Evolutionary conservation across 768 basidiomycete species (phyloP).

Genomic region (Amanita exitialis): DNA sequence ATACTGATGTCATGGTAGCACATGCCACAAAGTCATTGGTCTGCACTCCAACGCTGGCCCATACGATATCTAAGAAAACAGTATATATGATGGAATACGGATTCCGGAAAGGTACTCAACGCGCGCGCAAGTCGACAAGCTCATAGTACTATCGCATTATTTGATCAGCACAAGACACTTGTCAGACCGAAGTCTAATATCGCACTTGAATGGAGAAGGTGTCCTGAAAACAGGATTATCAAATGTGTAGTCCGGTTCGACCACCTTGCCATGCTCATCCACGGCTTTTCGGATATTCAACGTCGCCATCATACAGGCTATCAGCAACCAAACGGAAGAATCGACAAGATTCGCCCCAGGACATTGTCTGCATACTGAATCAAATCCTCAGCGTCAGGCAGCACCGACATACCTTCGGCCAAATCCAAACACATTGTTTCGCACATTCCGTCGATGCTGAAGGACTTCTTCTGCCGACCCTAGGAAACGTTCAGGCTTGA

Average conservation of each 20-base stretch:
- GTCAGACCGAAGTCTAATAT: slow-evolving; percentile 41
- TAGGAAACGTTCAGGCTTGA: slow-evolving; percentile 46
- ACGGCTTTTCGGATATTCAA: slow-evolving; percentile 43
- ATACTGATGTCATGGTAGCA: too few relatives aligned
- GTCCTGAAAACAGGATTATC: slow-evolving; percentile 51
- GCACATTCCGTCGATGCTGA: slow-evolving; percentile 19
- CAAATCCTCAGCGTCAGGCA: neutral
- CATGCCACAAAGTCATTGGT: too few relatives aligned
- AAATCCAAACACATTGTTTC: slow-evolving; percentile 29
- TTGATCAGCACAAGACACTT: slow-evolving; percentile 29
- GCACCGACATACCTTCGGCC: slow-evolving; percentile 25
- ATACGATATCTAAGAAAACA: too few relatives aligned
- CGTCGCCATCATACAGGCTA: slow-evolving; percentile 46
- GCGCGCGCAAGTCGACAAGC: too few relatives aligned
- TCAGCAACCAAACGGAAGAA: slow-evolving; percentile 49
- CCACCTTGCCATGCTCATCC: slow-evolving; percentile 34
- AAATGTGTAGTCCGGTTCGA: slow-evolving; percentile 41
- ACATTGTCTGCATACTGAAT: slow-evolving; percentile 33
- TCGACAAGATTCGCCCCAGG: slow-evolving; percentile 58
- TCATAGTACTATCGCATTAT: slow-evolving; percentile 9
- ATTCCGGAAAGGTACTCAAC: too few relatives aligned
- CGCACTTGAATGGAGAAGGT: slow-evolving; percentile 37
- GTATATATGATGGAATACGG: too few relatives aligned
- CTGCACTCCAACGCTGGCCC: too few relatives aligned
- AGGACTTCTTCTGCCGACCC: slow-evolving; percentile 19